Conservation (phyloP, 345 rosid species). For the Melaleuca alternifolia region DNA sequence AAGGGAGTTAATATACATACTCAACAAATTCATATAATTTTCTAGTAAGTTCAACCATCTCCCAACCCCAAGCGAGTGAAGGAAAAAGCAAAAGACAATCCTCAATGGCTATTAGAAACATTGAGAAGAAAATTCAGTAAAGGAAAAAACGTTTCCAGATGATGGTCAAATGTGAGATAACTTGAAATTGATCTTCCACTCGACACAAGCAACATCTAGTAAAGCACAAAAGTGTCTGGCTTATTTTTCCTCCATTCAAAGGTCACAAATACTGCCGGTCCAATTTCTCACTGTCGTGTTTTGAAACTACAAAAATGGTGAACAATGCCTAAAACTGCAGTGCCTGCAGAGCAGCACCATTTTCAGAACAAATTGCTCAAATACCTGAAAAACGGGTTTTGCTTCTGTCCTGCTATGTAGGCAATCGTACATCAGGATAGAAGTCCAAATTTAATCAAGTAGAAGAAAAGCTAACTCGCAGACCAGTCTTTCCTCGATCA, state of each 20-base stretch:
- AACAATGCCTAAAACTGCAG: not conserved
- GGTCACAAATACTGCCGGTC: not conserved
- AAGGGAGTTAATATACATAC: not conserved
- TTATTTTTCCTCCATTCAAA: not conserved
- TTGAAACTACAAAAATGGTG: constrained; percentile 1
- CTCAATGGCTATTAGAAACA: not conserved
- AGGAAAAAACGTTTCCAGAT: not conserved
- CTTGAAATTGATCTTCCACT: not conserved
- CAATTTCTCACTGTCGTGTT: not conserved
- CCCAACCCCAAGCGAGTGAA: not conserved
- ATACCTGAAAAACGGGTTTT: not conserved
- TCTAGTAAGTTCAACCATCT: not conserved
- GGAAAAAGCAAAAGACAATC: not conserved
- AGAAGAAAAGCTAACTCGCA: constrained; percentile 7
- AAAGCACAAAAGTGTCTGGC: not conserved
- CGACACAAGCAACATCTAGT: not conserved
- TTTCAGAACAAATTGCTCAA: not conserved
- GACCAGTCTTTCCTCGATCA: constrained; percentile 10
- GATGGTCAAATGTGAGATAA: not conserved
- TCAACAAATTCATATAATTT: not conserved
- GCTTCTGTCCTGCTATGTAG: not conserved
- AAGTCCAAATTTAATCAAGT: not conserved
- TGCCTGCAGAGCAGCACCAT: not conserved
- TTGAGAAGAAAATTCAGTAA: not conserved
- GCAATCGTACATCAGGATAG: not conserved